Percentiles rank a stretch among this genome's conserved stretches.
These are phyloP conservation scores for Scalesia atractyloides DNA, from an alignment of 129 eudicot species.

Conservation along the genomic window DNA sequence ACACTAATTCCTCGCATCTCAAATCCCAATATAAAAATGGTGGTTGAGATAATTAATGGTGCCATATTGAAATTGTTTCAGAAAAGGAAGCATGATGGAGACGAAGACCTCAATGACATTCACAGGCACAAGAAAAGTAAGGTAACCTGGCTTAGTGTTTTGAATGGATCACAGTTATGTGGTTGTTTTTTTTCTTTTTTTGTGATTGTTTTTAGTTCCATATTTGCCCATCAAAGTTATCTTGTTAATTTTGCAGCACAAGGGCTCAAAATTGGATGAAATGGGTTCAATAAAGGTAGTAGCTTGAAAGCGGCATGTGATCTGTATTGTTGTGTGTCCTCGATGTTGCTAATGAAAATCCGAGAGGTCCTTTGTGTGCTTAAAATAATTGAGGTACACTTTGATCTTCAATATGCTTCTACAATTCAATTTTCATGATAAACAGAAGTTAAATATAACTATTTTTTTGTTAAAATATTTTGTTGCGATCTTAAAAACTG, in stretches of 20 bases:
- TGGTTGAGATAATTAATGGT: conserved; percentile 17
- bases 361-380: conserved; percentile 42
- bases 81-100: conserved; percentile 85
- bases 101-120: conserved; percentile 58
- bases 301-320: conserved; percentile 53
- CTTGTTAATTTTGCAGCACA: conserved; percentile 56
- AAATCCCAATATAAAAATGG: background rate
- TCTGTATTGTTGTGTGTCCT: conserved; percentile 1
- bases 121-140: conserved; percentile 77
- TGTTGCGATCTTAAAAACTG: background rate
- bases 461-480: background rate
- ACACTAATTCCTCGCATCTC: background rate
- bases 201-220: background rate
- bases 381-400: conserved; percentile 51
- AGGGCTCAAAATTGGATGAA: conserved; percentile 90
- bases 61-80: conserved; percentile 25
- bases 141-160: conserved; percentile 48
- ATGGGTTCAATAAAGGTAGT: conserved; percentile 88
- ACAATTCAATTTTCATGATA: background rate
- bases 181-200: background rate
- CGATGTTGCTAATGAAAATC: conserved; percentile 57
- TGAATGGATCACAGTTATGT: conserved; percentile 5
- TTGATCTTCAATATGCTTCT: no score
- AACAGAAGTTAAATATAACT: background rate
- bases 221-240: background rate